Base-by-base conservation (phyloP, 768 basidiomycete genomes). In the Cystofilobasidium ferigula region DNA sequence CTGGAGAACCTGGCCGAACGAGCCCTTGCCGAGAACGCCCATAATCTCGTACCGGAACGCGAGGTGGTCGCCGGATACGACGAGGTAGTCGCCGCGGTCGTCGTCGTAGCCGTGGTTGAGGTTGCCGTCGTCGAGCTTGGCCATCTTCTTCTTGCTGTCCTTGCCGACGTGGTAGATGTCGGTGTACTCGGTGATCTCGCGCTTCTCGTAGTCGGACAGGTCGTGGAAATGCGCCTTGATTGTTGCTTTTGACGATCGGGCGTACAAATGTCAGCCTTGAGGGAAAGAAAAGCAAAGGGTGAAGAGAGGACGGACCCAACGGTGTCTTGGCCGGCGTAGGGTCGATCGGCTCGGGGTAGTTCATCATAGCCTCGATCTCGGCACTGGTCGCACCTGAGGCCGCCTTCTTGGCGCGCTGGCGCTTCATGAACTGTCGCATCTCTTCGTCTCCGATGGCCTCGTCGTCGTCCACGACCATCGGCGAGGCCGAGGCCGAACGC, bases 31-130 rank as follows among this genome's bases (percentile, higher is more conserved):
- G 45, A 98, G 84, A 4, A 88, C 87, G 70, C 87, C 89, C 61
- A 90, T 81, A 64, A 97, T 79, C 76, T 98, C 93, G 75, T 97
- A 99, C n/a, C 95, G 89, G 75, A 88, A 99, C 42, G 88, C 88
- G 59, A 99, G 83, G 77, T 99, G 95, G 75, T 99, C 95, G 63
- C 84, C 85, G 65, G 84, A 81, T 67, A 97, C 84, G 63, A 98
- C 85, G 20, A 86, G 84, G 72, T 99, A 99, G 77, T 99, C 95
- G 38, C 95, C 95, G 36, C 95, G 86, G 34, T 99, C 95, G 74
- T 99, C 95, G 74, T 99, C 95, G 71, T 93, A 99, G 34, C 95
- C 88, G 72, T 87, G 84, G 76, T 99, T 99, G 76, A 92, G 91
- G 24, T 82, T 81, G 8, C 86, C 75, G 69, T 83, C 81, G 61